These are phyloP conservation scores for Lactarius evosmus DNA, from an alignment of 768 basidiomycete genomes.

Conservation along the genomic window DNA sequence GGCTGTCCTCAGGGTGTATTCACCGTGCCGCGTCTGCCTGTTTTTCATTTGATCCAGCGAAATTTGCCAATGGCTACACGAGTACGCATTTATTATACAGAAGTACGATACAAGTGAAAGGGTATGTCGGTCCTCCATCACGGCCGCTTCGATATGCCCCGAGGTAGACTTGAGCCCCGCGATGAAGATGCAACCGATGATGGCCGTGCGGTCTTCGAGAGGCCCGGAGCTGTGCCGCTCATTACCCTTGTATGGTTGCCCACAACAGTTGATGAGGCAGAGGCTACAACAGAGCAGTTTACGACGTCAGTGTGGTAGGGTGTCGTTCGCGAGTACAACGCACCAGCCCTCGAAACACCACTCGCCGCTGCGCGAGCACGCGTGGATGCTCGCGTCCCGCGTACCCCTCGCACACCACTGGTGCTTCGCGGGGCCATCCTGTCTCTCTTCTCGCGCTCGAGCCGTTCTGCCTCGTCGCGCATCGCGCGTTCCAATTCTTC, in stretches of 20 bases:
- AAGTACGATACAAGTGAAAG: slow-evolving; percentile 7
- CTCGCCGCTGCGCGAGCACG: slow-evolving; percentile 39
- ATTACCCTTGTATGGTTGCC: slow-evolving; percentile 10
- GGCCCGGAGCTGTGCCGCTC: slow-evolving; percentile 3
- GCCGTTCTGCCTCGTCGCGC: slow-evolving; percentile 41
- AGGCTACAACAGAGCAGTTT: not conserved
- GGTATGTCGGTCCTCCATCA: slow-evolving; percentile 14
- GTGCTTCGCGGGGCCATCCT: slow-evolving; percentile 33
- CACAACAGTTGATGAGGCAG: slow-evolving; percentile 1
- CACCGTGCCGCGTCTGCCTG: not conserved
- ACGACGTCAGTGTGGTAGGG: not conserved
- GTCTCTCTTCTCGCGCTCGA: slow-evolving; percentile 48
- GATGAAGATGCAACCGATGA: slow-evolving; percentile 22
- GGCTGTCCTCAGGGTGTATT: not conserved
- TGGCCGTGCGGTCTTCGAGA: slow-evolving; percentile 18
- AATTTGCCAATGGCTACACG: slow-evolving; percentile 12
- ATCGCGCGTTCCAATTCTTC: slow-evolving; percentile 48
- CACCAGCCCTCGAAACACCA: slow-evolving; percentile 20
- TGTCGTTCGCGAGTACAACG: not conserved
- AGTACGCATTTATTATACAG: slow-evolving; percentile 4
- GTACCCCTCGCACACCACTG: slow-evolving; percentile 66
- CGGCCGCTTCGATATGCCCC: slow-evolving; percentile 17
- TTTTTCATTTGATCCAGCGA: not conserved
- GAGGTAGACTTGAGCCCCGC: slow-evolving; percentile 18
- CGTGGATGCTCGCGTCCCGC: slow-evolving; percentile 66